Percentiles rank a stretch among this genome's conserved stretches.
phyloP scores from a whole-genome alignment of 2,329 filamentous ascomycete genomes.

The Stagonosporopsis cucurbitacearum region DNA sequence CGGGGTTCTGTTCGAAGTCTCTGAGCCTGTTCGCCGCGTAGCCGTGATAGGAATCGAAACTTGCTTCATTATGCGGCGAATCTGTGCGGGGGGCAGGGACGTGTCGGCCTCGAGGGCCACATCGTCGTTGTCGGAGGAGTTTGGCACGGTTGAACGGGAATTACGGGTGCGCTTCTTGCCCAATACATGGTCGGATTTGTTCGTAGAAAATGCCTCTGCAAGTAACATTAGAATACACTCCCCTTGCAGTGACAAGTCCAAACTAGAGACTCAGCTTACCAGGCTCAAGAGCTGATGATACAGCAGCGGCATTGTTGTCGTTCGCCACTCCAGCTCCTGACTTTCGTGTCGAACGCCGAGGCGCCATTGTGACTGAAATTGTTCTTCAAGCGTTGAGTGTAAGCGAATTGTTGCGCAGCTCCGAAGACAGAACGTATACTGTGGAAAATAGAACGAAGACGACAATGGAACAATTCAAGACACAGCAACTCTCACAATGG shows the following conservation, averaged over 20 bases:
- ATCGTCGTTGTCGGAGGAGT: conserved; percentile 43
- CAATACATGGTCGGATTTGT: conserved; percentile 1
- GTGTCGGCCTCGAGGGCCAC: conserved; percentile 22
- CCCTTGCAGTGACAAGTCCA: neutral
- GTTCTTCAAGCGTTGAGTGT: neutral
- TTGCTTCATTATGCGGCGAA: conserved; percentile 41
- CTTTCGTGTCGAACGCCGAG: conserved; percentile 36
- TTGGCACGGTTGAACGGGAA: conserved; percentile 37
- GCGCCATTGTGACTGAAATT: conserved; percentile 26
- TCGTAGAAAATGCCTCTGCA: conserved; percentile 9
- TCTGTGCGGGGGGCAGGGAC: conserved; percentile 7
- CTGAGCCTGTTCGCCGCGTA: conserved; percentile 23
- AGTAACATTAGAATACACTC: neutral
- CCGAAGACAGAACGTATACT: neutral
- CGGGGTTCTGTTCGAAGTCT: conserved; percentile 40
- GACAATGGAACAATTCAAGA: neutral
- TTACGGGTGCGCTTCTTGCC: conserved; percentile 27
- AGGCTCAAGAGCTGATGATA: neutral
- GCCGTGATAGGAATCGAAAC: conserved; percentile 41
- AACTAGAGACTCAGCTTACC: conserved; percentile 3
- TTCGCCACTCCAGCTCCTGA: conserved; percentile 24
- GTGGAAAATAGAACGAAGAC: neutral
- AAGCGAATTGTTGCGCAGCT: neutral
- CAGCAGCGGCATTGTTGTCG: conserved; percentile 7
- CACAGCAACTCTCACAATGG: neutral